phyloP scores from a whole-genome alignment of 208 protist genomes.

The Trypanosoma rangeli region DNA sequence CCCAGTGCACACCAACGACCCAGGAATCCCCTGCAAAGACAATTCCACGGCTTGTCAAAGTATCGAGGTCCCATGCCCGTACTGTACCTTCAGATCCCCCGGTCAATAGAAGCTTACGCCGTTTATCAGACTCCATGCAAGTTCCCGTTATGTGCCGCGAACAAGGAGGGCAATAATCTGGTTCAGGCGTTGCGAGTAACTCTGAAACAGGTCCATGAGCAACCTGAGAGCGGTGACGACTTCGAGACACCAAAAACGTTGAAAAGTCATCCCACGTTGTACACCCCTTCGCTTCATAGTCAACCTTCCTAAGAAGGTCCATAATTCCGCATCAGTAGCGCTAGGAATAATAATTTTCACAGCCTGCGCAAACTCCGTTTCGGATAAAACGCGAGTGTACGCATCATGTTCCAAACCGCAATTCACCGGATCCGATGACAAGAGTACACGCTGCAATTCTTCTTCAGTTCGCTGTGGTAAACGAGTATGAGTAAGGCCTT shows the following conservation, averaged over 20 bases:
- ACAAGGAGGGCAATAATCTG: slow-evolving; percentile 31
- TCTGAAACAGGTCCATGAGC: slow-evolving; percentile 42
- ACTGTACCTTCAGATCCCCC: slow-evolving; percentile 74
- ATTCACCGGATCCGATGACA: not conserved
- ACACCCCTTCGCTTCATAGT: slow-evolving; percentile 61
- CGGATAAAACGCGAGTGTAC: slow-evolving; percentile 34
- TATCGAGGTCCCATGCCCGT: slow-evolving; percentile 62
- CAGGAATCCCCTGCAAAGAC: slow-evolving; percentile 60
- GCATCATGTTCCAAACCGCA: not conserved
- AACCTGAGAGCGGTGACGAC: slow-evolving; percentile 55
- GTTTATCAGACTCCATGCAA: slow-evolving; percentile 43
- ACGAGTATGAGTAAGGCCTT: not conserved
- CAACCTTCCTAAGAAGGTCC: slow-evolving; percentile 68
- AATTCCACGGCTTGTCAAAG: slow-evolving; percentile 53
- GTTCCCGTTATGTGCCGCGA: slow-evolving; percentile 33
- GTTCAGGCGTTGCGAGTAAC: slow-evolving; percentile 41
- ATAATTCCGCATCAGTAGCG: slow-evolving; percentile 44
- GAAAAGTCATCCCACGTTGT: slow-evolving; percentile 80
- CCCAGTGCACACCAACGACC: slow-evolving; percentile 79
- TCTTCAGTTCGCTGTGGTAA: slow-evolving; percentile 7
- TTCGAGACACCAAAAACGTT: slow-evolving; percentile 74
- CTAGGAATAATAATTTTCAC: slow-evolving; percentile 34
- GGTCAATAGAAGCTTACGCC: slow-evolving; percentile 60
- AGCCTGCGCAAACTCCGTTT: slow-evolving; percentile 29
- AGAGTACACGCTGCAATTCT: slow-evolving; percentile 12